A percentile compares a stretch with the other conserved stretches of the same genome.
Conservation (phyloP, 352 stramenopile species). For the Globisporangium nagaii region DNA sequence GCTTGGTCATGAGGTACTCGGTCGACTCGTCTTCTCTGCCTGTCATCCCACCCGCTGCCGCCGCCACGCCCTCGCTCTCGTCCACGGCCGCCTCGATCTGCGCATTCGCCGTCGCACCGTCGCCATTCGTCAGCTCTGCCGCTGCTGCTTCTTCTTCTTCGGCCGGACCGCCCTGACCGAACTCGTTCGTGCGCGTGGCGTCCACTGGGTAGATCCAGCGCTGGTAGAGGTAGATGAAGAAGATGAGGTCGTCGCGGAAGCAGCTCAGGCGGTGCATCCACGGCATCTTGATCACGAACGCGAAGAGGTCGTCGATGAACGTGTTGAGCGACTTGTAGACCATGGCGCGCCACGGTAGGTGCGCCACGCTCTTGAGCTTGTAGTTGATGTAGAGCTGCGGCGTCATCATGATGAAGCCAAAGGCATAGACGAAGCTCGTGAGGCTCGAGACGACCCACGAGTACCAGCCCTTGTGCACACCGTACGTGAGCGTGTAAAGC, state of each 20-base stretch:
- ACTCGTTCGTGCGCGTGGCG: conserved; percentile 90
- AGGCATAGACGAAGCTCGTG: conserved; percentile 97
- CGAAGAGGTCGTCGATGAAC: conserved; percentile 97
- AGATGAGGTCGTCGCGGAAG: conserved; percentile 99
- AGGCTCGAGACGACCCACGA: conserved; percentile 95
- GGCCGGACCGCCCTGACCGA: conserved; percentile 80
- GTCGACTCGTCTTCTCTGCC: conserved; percentile 30
- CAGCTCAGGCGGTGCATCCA: conserved; percentile 97
- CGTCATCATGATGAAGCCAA: conserved; percentile 99
- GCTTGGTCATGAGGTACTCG: conserved; percentile 54
- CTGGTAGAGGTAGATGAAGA: conserved; percentile 99
- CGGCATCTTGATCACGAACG: conserved; percentile 98
- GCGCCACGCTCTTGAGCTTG: conserved; percentile 95
- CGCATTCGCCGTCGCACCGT: not conserved
- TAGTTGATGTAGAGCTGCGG: conserved; percentile 99
- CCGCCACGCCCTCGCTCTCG: conserved; percentile 13
- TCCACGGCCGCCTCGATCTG: conserved; percentile 4
- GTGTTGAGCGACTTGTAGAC: conserved; percentile 98
- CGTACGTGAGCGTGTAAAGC: conserved; percentile 91
- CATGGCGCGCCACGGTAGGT: conserved; percentile 96
- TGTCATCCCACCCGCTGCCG: conserved; percentile 13
- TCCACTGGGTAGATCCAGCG: conserved; percentile 95
- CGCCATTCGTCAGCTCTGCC: conserved; percentile 8
- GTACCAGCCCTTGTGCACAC: conserved; percentile 96
- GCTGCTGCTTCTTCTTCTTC: conserved; percentile 17